Evolutionary conservation across 1,284 basidiomycete species (phyloP), one percentile per base, ranked within the genome.

Genomic region (Ustilago cynodontis): DNA sequence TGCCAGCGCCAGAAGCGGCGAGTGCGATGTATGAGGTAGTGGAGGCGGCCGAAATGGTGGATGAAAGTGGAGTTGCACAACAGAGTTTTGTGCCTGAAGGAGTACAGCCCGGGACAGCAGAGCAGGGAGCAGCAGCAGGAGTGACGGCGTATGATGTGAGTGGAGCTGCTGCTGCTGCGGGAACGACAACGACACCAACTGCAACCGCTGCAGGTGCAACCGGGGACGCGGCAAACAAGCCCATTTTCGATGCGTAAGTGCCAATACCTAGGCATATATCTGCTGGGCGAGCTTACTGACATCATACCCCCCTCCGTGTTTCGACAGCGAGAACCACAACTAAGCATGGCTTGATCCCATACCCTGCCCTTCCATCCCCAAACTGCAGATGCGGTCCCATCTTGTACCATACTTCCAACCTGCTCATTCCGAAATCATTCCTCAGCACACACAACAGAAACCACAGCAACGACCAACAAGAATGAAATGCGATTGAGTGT

Each of bases 1-100:
- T 98, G 0, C 96, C 96, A 1, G 94, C 96, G 11, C 96, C 96
- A 0, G 96, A 98, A 87, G 94, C 96, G 59, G 96, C 96, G 0
- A 94, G 93, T 28, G 90, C 90, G 70, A 88, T 99, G 84, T 98
- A 98, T 86, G 96, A 98, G 86, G 92, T 97, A 80, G 95, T 98
- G 80, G 95, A 98, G 81, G 87, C 86, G 9, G 77, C 88, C n/a
- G 88, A 89, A 71, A 87, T 87, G n/a, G 80, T 88, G 53, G 88
- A 88, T 74, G 88, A 88, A 71, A 89, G 88, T 1, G 92, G 91
- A 3, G 87, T 97, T 14, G 94, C 94, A 0, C 90, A 93, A 39
- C 88, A 90, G 45, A 90, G 92, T 2, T 97, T 94, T 83, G 91
- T 95, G 18, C 94, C 94, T 2, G 37, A 45, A 0, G 33, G 31